Base-by-base conservation (phyloP, 164 flowering plant species). In the Litsea cubeba region DNA sequence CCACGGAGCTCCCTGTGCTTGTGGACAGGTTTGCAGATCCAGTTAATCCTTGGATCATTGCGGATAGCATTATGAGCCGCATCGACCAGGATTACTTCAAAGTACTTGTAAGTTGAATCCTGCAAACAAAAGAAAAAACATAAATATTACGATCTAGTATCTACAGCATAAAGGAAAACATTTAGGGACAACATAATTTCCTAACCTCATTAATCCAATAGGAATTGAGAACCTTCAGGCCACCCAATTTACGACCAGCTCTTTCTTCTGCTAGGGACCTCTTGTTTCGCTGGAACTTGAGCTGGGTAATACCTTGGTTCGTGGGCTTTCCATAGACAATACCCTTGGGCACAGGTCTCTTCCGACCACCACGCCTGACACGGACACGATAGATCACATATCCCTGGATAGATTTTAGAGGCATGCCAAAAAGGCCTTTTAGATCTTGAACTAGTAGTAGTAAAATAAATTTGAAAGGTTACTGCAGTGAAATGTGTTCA, bases 121-220 rank as follows among this genome's bases (percentile, higher is more conserved):
- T 88, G 80, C 71, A 68, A 11, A 25, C 17, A 25, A 0, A 50
- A 0, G 26, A 12, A 12, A 24, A 28, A 65, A 0, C 22, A 51
- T 51, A 15, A 12, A 51, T 51, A 17, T 54, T 14, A 14, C 3
- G 17, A 54, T 54, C 17, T 54, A 17, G 60, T 17, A 14, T 1
- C 60, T 14, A 54, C 58, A 51, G n/a, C n/a, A 14, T 54, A 54
- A 54, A 51, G 18, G 58, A 51, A 0, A 12, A 3, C 58, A 54
- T 15, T 54, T 54, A 5, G 60, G 60, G 5, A 20, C 20, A 15
- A 15, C 20, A 54, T 54, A 15, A 12, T 23, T 5, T 50, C 79
- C 81, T 69, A 28, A 89, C 96, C 96, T 89, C 89, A 66, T 91
- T 91, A 74, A 91, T 71, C 92, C 93, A 91, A 85, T 91, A 91